Base-by-base conservation (phyloP, 1,284 basidiomycete genomes). In the Mycosarcoma mackinlayi region DNA sequence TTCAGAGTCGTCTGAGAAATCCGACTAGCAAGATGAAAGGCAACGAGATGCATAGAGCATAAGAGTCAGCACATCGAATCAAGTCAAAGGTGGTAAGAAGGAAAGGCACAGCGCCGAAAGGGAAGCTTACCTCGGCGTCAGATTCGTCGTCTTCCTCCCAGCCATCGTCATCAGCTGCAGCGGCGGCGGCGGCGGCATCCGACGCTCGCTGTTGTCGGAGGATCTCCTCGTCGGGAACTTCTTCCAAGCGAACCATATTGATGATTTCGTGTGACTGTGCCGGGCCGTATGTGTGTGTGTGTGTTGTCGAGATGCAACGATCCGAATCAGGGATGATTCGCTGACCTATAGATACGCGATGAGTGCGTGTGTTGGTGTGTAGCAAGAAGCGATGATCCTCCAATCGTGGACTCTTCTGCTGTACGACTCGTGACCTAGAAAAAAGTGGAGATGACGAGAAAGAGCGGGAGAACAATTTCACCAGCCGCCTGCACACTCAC, bases 1-100 rank as follows among this genome's bases (percentile, higher is more conserved):
- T 3, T 77, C 75, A 9, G 71, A 73, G 42, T 77, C 72, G 55
- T 77, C 72, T 1, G 72, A 77, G 52, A 74, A 65, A 35, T 75
- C 69, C n/a, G 68, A 71, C 68, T 71, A 46, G 16, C 8, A 10
- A 13, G 27, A 2, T 6, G n/a, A 45, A 6, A 23, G 18, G 4
- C 38, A 30, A 31, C 3, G 28, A 24, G 46, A 9, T 6, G 11
- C 14, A 25, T 6, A 27, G 24, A 4, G 27, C n/a, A 6, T 11
- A 13, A 1, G 39, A 3, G 33, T 48, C 16, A 51, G 37, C 16
- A 16, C n/a, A 8, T 35, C 2, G 1, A 21, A 28, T 13, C 25
- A 46, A 40, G 4, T 18, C 14, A 33, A 18, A 31, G 21, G 14
- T 3, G 16, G 10, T 23, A 14, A 40, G 23, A 2, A n/a, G 16